These are phyloP conservation scores for Diospyros lotus DNA, from an alignment of 148 eudicot genomes.

Conservation along the genomic window DNA sequence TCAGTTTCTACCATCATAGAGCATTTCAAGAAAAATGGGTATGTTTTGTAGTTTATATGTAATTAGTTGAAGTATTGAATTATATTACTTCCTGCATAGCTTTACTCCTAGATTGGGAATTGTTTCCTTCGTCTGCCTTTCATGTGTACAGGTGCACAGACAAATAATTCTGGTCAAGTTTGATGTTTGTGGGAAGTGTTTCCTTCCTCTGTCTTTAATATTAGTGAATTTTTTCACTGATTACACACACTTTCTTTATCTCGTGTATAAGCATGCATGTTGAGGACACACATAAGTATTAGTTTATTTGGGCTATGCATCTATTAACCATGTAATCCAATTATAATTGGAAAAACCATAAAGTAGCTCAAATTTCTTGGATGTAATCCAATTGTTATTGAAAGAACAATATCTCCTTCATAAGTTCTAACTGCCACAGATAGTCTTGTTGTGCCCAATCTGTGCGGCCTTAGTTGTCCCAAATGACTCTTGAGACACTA, in stretches of 20 bases:
- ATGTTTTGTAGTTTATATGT: constrained; percentile 5
- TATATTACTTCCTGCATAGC: background rate
- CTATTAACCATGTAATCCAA: no score
- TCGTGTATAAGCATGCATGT: background rate
- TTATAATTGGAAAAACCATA: no score
- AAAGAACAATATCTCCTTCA: no score
- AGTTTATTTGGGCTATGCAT: background rate
- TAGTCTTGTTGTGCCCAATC: no score
- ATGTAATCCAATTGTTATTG: no score
- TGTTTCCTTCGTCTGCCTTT: background rate
- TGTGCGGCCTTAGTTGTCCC: no score
- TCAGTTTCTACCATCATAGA: constrained; percentile 73
- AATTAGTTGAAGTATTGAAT: background rate
- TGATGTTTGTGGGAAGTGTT: no score
- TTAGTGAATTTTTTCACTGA: background rate
- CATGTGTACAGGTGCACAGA: background rate
- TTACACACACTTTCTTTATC: background rate
- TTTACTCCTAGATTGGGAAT: background rate
- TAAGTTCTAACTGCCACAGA: no score
- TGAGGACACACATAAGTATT: no score
- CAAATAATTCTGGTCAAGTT: background rate
- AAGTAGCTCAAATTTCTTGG: no score
- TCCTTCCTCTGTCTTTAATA: background rate
- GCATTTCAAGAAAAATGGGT: constrained; percentile 87
- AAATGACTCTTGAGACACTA: no score